A percentile compares a stretch with the other conserved stretches of the same genome.
Evolutionary conservation across 352 stramenopile genomes (phyloP).

Genomic region (Phytophthora pinifolia): DNA sequence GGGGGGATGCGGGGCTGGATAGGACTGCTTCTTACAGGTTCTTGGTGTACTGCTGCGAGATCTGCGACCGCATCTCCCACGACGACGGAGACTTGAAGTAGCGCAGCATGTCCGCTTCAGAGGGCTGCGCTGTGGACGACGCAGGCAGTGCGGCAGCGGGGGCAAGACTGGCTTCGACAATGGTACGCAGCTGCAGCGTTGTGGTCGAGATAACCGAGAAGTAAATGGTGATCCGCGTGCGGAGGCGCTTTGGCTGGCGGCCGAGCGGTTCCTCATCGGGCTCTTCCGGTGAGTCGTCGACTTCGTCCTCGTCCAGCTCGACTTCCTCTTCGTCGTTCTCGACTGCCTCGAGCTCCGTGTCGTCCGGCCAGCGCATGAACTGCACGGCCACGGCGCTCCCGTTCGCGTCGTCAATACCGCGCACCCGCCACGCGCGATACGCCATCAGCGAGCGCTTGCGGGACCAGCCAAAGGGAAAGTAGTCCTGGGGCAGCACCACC

Average conservation of each 20-base stretch:
- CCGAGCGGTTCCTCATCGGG: slow-evolving; percentile 48
- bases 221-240: slow-evolving; percentile 65
- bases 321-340: slow-evolving; percentile 49
- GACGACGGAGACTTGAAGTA: slow-evolving; percentile 74
- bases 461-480: slow-evolving; percentile 59
- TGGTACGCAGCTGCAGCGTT: slow-evolving; percentile 54
- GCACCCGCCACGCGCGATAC: slow-evolving; percentile 67
- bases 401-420: slow-evolving; percentile 48
- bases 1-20: slow-evolving; percentile 7
- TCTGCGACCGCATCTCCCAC: slow-evolving; percentile 68
- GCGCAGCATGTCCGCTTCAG: slow-evolving; percentile 62
- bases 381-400: slow-evolving; percentile 51
- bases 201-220: slow-evolving; percentile 55
- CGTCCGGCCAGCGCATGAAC: slow-evolving; percentile 70
- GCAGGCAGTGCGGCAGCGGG: slow-evolving; percentile 24
- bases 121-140: slow-evolving; percentile 31
- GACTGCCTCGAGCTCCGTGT: slow-evolving; percentile 24
- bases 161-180: slow-evolving; percentile 65
- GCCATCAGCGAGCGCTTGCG: slow-evolving; percentile 54
- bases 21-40: slow-evolving; percentile 31
- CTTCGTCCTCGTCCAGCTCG: slow-evolving; percentile 40
- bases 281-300: slow-evolving; percentile 40
- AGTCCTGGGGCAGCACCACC: slow-evolving; percentile 47
- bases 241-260: slow-evolving; percentile 32
- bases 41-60: slow-evolving; percentile 63